These are phyloP conservation scores for Suhomyces bokatorum DNA, from an alignment of 1,139 yeast genomes.

Conservation along the genomic window DNA sequence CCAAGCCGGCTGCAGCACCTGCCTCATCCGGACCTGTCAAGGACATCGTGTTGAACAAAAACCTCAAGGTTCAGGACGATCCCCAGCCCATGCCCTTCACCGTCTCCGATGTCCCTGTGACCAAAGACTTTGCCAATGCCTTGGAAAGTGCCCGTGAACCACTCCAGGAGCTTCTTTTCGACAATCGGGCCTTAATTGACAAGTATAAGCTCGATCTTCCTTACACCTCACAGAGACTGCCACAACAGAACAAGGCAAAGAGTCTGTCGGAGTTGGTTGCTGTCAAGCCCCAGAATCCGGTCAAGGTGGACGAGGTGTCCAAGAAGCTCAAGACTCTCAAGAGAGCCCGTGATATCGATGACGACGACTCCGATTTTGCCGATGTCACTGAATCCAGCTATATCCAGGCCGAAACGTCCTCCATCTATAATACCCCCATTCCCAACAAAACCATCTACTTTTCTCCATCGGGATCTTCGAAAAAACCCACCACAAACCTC, in stretches of 20 bases:
- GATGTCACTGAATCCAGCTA: constrained; percentile 12
- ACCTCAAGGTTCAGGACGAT: constrained; percentile 26
- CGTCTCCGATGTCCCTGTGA: constrained; percentile 15
- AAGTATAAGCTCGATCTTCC: constrained; percentile 25
- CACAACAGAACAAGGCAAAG: not conserved
- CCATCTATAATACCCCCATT: constrained; percentile 29
- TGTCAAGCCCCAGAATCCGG: not conserved
- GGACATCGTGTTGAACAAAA: constrained; percentile 25
- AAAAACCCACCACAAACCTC: constrained; percentile 18
- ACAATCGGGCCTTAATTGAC: constrained; percentile 22
- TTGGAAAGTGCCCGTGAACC: constrained; percentile 25
- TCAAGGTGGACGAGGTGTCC: not conserved
- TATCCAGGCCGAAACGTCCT: constrained; percentile 17
- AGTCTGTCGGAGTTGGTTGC: not conserved
- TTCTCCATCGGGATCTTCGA: constrained; percentile 31
- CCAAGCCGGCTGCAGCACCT: not conserved
- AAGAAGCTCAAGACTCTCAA: constrained; percentile 7
- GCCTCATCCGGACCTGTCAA: constrained; percentile 12
- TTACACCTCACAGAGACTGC: constrained; percentile 1
- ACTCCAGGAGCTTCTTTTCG: constrained; percentile 28
- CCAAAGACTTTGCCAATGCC: constrained; percentile 13
- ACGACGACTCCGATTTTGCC: constrained; percentile 9
- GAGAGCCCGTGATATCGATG: constrained; percentile 11
- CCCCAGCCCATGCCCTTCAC: constrained; percentile 18
- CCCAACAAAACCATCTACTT: constrained; percentile 34